Evolutionary conservation across 768 basidiomycete species (phyloP).

Genomic region (Amanita inopinata): DNA sequence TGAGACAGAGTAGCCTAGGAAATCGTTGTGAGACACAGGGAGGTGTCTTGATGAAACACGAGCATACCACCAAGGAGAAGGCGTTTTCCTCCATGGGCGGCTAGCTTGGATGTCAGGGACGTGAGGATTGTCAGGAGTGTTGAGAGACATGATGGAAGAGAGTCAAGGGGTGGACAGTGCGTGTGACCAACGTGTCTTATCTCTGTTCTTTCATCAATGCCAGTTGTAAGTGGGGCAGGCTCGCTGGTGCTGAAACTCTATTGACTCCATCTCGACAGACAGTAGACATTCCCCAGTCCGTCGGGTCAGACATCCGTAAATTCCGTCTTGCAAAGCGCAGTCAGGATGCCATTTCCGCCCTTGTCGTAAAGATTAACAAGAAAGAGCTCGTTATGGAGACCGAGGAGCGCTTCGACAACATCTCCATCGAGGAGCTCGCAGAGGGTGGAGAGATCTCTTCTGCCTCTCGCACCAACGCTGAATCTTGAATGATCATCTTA

Average conservation of each 20-base stretch:
- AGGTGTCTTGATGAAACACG: not conserved
- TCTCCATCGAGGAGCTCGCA: conserved; percentile 76
- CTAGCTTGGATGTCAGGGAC: no score
- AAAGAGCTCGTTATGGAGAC: conserved; percentile 71
- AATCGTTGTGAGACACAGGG: not conserved
- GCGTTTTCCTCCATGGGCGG: conserved; percentile 1
- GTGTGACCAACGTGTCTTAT: no score
- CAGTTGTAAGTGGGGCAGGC: no score
- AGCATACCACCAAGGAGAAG: conserved; percentile 6
- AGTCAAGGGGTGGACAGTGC: no score
- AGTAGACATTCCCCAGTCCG: conserved; percentile 75
- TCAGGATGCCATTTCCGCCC: conserved; percentile 61
- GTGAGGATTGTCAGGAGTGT: not conserved
- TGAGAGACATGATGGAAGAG: conserved; percentile 3
- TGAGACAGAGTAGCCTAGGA: conserved; percentile 52
- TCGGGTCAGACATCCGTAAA: conserved; percentile 75
- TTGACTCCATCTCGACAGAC: no score
- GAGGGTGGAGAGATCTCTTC: conserved; percentile 47
- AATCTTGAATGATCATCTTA: conserved; percentile 24
- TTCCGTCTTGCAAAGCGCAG: conserved; percentile 68
- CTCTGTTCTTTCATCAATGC: no score
- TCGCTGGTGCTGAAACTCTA: no score
- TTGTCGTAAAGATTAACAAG: conserved; percentile 90
- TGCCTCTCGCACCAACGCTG: conserved; percentile 1
- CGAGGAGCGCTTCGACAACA: conserved; percentile 68